Evolutionary conservation across 2,329 filamentous ascomycete species (phyloP), one percentile per base, ranked within the genome.

Genomic region (Fusarium devonianum): DNA sequence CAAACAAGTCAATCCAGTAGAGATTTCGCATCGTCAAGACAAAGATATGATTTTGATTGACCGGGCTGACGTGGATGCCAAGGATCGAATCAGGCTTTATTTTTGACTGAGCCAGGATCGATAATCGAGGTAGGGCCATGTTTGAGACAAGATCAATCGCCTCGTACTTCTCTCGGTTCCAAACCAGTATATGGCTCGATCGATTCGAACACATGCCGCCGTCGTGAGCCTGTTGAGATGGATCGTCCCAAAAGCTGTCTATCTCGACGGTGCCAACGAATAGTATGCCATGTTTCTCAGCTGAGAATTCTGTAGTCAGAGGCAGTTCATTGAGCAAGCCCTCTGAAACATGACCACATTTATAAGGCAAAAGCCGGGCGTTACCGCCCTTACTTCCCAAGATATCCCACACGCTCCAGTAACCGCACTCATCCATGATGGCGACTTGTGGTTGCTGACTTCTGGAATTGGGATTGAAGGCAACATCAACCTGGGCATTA

Each of bases 341-440:
- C 30, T 71, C 67, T 11, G 63, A 65, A 6, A 80, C 74, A 39
- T 78, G 75, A 2, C 81, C 81, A 41, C 72, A 73, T 39, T 69
- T 68, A 13, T 46, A 63, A 23, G 73, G 63, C 7, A 66, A 67
- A 13, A 71, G 65, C 9, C 62, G 72, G 22, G 71, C 58, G 7
- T 62, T 69, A 21, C 66, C 72, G 14, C 71, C 68, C 16, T 69
- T 64, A 53, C 64, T 74, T 43, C 72, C 74, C 10, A 62, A 58
- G 17, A 88, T 71, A 52, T 88, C 78, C 84, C 86, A 90, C 4
- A 90, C 69, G 32, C 75, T 84, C 89, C 88, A 92, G 48, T 74
- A 75, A 2, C 87, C 88, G 23, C 72, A 72, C 40, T 83, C 76
- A 61, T 92, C 86, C 13, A 92, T 75, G 18, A 91, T 74, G 12